Percentiles rank a stretch among this genome's conserved stretches.
Evolutionary conservation across 2,329 filamentous ascomycete species (phyloP).

Genomic region (Allantophomopsis cytisporea): DNA sequence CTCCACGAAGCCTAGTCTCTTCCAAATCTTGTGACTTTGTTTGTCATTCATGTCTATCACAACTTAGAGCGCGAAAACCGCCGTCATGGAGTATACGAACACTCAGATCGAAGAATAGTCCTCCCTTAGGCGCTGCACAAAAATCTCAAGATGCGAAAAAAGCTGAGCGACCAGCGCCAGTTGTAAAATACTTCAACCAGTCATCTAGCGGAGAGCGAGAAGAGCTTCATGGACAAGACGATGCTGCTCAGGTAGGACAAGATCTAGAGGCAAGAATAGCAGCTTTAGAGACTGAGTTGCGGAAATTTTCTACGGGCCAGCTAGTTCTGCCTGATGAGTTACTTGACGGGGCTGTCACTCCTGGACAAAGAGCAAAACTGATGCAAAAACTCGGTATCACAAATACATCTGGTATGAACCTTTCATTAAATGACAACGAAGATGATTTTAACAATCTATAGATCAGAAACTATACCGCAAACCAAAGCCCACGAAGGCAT

Average conservation of each 20-base stretch:
- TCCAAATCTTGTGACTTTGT: constrained; percentile 15
- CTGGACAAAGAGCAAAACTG: background rate
- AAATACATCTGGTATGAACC: no score
- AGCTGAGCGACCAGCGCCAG: no score
- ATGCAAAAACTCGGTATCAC: no score
- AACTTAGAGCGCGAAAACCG: constrained; percentile 9
- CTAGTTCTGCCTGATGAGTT: constrained; percentile 1
- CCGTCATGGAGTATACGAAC: constrained; percentile 11
- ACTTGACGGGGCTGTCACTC: background rate
- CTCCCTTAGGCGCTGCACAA: no score
- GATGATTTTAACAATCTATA: no score
- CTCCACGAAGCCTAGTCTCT: constrained; percentile 11
- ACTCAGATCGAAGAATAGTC: no score
- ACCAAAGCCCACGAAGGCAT: background rate
- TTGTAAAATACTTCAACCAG: background rate
- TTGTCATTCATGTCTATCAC: constrained; percentile 17
- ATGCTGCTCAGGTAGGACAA: background rate
- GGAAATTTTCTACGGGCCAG: background rate
- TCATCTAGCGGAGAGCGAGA: background rate
- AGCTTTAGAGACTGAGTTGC: background rate
- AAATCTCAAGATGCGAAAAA: no score
- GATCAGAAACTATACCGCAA: background rate
- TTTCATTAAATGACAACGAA: no score
- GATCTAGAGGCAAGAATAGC: background rate
- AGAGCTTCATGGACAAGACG: background rate